Evolutionary conservation across 2,329 filamentous ascomycete species (phyloP), one percentile per base, ranked within the genome.

Genomic region (Emericellopsis cladophorae): DNA sequence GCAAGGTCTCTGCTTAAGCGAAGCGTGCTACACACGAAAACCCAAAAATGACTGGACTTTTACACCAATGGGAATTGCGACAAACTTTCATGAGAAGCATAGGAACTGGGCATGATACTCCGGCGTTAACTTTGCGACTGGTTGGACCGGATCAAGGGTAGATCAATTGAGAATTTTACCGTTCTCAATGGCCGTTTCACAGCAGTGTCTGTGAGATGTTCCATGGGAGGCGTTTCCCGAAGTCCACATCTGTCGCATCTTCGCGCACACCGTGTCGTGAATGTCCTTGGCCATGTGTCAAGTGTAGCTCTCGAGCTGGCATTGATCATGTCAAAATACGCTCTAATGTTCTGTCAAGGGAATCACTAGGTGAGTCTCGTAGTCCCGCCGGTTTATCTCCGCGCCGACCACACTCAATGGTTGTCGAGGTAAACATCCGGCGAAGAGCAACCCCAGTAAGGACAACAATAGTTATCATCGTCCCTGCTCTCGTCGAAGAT

Each of bases 401-500:
- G 80, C 79, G 77, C 81, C 72, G 76, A 80, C 77, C 82, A 71
- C 65, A 54, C 63, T 69, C 56, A 81, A 81, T 86, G 84, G 81
- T 78, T 82, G 73, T 77, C 77, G 78, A 86, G 87, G 81, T 95
- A 95, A 79, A 94, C 84, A 79, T 78, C 75, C 89, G 76, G 87
- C 87, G 84, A 72, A 95, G 72, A 95, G 64, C 54, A 72, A 92
- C 65, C 55, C 58, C 52, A 61, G 62, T 56, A 57, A 56, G 54
- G 55, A 54, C 60, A 58, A 52, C 48, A 49, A 52, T 21, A 21
- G 55, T 60, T 68, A 61, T 73, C 66, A 74, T 64, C 56, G 61
- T 51, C 67, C 61, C 56, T 60, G 64, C 63, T 72, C 82, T 88
- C 69, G 70, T 80, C 79, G 83, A 85, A 90, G 84, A 90, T 79